These are phyloP conservation scores for Pittosporum tobira DNA, from an alignment of 129 eudicot genomes.

Conservation along the genomic window DNA sequence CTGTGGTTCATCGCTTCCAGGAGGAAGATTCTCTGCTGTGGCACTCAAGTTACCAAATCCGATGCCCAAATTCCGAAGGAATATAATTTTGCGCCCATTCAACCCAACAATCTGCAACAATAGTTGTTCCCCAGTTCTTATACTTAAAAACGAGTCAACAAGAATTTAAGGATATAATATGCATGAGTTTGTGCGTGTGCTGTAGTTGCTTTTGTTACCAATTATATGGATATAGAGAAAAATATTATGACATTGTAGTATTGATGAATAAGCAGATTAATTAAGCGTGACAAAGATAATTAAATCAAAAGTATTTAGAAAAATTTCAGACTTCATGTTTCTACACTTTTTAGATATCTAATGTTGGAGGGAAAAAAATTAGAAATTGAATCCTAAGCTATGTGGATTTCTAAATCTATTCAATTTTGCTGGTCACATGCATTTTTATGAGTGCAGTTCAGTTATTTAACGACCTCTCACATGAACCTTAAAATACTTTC, in stretches of 20 bases:
- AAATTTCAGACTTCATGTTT: no score
- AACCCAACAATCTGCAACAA: conserved; percentile 30
- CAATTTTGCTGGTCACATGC: no score
- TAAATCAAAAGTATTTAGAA: no score
- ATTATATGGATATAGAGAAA: neutral
- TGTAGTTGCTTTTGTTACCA: neutral
- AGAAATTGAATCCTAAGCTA: no score
- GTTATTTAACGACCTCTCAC: no score
- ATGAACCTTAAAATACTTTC: no score
- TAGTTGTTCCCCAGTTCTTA: neutral
- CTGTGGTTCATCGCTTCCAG: conserved; percentile 41
- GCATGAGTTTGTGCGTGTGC: neutral
- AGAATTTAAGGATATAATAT: neutral
- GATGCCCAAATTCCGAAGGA: conserved; percentile 33
- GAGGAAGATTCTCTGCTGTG: conserved; percentile 53
- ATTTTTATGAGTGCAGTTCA: no score
- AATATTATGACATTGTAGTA: neutral
- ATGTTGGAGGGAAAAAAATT: no score
- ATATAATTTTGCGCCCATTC: conserved; percentile 22
- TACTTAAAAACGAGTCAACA: neutral
- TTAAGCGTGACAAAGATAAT: no score
- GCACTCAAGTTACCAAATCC: conserved; percentile 79
- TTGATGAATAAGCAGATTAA: no score
- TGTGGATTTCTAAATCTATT: no score
- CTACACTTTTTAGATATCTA: no score